Conservation (phyloP, 306 rosid genomes). For the Trifolium fragiferum region DNA sequence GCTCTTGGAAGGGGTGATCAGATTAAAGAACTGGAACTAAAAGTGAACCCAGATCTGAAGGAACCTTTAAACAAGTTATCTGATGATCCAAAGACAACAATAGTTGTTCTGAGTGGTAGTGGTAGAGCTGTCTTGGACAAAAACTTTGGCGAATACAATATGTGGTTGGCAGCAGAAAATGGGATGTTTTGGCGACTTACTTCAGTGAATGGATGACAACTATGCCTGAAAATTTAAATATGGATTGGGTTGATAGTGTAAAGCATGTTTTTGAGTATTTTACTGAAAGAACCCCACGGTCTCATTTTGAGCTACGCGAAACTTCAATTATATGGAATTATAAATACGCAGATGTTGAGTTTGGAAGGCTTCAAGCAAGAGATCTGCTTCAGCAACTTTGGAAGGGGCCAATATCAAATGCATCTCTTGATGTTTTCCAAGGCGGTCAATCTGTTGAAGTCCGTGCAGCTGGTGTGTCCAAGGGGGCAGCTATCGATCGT, state of each 20-base stretch:
- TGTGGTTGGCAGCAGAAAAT: conserved; percentile 99
- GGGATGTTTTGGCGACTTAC: conserved; percentile 89
- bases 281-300: conserved; percentile 94
- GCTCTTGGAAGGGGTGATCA: conserved; percentile 84
- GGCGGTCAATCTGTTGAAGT: conserved; percentile 93
- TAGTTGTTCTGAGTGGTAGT: conserved; percentile 93
- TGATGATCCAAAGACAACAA: conserved; percentile 79
- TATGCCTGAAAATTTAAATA: conserved; percentile 85
- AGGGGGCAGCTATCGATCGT: conserved; percentile 97
- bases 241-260: conserved; percentile 98
- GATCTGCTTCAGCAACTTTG: conserved; percentile 94
- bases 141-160: conserved; percentile 77
- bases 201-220: conserved; percentile 94
- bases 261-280: conserved; percentile 98
- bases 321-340: conserved; percentile 89
- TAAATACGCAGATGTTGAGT: conserved; percentile 93
- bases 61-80: conserved; percentile 77
- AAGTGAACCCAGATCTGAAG: conserved; percentile 77
- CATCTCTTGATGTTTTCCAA: conserved; percentile 91
- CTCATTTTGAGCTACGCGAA: conserved; percentile 89
- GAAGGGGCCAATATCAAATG: conserved; percentile 98
- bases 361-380: conserved; percentile 98
- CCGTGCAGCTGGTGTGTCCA: conserved; percentile 91
- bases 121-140: conserved; percentile 74
- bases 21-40: conserved; percentile 82